These are phyloP conservation scores for Fusarium floridanum DNA, from an alignment of 2,329 filamentous ascomycete genomes.

Conservation along the genomic window DNA sequence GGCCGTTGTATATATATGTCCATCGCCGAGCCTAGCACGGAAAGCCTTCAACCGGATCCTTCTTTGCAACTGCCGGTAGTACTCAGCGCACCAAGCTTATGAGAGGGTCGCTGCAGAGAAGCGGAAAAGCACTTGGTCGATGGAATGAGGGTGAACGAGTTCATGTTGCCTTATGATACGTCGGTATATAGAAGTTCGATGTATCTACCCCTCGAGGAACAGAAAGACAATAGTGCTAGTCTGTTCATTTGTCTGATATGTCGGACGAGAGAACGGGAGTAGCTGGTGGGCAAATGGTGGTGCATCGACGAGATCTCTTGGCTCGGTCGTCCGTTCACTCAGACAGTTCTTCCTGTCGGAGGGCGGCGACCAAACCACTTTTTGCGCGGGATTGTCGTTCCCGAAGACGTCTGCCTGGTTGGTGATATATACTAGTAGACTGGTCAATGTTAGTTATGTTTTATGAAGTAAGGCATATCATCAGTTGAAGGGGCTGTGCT, in stretches of 20 bases:
- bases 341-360: background rate
- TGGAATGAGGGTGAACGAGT: background rate
- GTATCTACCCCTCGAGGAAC: background rate
- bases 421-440: background rate
- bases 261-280: background rate
- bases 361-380: background rate
- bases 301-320: too few relatives aligned
- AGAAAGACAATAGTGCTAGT: background rate
- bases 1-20: background rate
- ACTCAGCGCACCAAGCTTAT: background rate
- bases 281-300: background rate
- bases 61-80: background rate
- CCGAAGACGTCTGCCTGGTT: background rate
- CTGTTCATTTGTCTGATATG: background rate
- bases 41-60: background rate
- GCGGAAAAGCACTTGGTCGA: background rate
- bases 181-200: background rate
- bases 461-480: background rate
- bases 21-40: background rate
- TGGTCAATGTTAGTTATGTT: background rate
- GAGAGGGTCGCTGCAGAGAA: background rate
- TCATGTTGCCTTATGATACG: too few relatives aligned
- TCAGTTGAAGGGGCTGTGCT: background rate
- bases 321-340: background rate
- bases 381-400: background rate